These are phyloP conservation scores for Canavalia ensiformis DNA, from an alignment of 306 rosid species.

Conservation along the genomic window DNA sequence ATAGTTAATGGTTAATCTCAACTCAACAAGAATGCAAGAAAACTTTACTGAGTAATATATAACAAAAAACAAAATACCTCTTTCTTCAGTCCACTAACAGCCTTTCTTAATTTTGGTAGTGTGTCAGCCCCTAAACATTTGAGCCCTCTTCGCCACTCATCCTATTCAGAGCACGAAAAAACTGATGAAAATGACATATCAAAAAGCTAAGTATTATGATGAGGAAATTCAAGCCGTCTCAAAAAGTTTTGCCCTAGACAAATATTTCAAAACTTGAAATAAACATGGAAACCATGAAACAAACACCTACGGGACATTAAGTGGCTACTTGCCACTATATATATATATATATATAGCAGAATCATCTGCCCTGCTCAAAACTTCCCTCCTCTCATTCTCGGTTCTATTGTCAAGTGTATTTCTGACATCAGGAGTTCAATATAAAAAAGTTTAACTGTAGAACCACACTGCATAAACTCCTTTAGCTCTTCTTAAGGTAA, in stretches of 20 bases:
- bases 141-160: constrained; percentile 80
- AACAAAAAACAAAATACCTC: constrained; percentile 58
- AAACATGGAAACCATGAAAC: too few species aligned
- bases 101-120: constrained; percentile 58
- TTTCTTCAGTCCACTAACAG: constrained; percentile 58
- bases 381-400: neutral
- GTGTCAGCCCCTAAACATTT: constrained; percentile 61
- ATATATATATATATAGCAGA: neutral
- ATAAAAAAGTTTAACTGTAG: neutral
- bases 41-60: constrained; percentile 28
- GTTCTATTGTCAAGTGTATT: neutral
- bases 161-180: constrained; percentile 54
- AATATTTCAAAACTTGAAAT: too few species aligned
- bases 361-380: neutral
- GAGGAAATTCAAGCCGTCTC: constrained; percentile 39
- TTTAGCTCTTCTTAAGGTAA: neutral
- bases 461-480: constrained; percentile 3
- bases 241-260: neutral
- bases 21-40: constrained; percentile 34
- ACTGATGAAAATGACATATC: constrained; percentile 12
- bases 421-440: neutral
- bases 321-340: neutral
- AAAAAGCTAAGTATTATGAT: constrained; percentile 21
- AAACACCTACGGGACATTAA: neutral
- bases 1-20: constrained; percentile 28